Percentiles rank a stretch among this genome's conserved stretches.
Conservation (phyloP, 768 basidiomycete genomes). For the Boletales sp. region DNA sequence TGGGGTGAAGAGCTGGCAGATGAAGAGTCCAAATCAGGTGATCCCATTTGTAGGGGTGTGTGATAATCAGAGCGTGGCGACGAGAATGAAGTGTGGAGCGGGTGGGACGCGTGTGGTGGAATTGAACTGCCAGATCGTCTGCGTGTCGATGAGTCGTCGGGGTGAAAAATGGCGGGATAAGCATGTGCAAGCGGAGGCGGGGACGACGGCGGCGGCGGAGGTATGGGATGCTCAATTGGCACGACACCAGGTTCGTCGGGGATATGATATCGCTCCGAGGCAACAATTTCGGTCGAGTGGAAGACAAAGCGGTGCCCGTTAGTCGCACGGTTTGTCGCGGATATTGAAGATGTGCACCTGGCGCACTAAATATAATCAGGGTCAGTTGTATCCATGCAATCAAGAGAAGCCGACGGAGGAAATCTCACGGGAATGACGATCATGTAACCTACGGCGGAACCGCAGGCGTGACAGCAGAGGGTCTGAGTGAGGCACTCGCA, state of each 20-base stretch:
- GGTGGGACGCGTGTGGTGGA: conserved; percentile 21
- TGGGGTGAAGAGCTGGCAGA: conserved; percentile 26
- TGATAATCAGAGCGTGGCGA: conserved; percentile 17
- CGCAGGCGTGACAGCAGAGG: conserved; percentile 78
- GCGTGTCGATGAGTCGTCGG: conserved; percentile 26
- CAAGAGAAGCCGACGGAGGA: conserved; percentile 1
- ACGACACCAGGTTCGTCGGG: conserved; percentile 61
- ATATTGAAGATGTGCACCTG: conserved; percentile 70
- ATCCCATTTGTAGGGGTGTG: conserved; percentile 20
- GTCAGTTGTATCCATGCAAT: conserved; percentile 7
- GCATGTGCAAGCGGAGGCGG: conserved; percentile 30
- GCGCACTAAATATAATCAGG: conserved; percentile 42
- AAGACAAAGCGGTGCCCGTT: conserved; percentile 89
- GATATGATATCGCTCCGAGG: conserved; percentile 63
- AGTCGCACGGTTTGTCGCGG: conserved; percentile 63
- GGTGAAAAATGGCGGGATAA: conserved; percentile 25
- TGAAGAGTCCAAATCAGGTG: conserved; percentile 19
- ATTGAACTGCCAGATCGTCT: conserved; percentile 4
- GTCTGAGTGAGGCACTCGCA: conserved; percentile 86
- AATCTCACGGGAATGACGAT: conserved; percentile 60
- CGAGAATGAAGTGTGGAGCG: conserved; percentile 16
- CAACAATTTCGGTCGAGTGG: conserved; percentile 65
- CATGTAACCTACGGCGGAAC: conserved; percentile 72
- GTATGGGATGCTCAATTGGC: conserved; percentile 36
- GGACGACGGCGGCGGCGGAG: conserved; percentile 30